Evolutionary conservation across 1,284 basidiomycete species (phyloP).

Genomic region (Melampsora larici-populina): DNA sequence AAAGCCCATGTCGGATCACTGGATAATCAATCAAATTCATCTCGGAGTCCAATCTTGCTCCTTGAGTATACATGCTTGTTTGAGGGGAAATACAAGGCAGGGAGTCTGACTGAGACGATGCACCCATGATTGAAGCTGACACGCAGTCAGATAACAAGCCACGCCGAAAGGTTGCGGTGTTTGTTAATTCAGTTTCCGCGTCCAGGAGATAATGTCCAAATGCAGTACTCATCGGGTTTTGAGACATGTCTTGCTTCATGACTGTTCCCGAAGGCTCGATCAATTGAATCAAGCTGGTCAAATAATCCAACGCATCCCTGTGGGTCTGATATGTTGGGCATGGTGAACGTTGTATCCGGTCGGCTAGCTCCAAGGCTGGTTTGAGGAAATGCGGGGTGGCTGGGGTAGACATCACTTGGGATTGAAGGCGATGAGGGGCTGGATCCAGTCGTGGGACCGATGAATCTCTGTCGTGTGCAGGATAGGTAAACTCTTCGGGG

Average conservation of each 20-base stretch:
- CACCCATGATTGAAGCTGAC: constrained; percentile 22
- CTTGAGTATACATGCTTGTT: no score
- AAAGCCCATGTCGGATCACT: constrained; percentile 45
- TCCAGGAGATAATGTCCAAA: constrained; percentile 39
- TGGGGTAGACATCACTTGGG: not conserved
- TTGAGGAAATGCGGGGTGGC: constrained; percentile 12
- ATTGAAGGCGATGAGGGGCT: constrained; percentile 4
- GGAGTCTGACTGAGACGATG: constrained; percentile 7
- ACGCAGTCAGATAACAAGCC: constrained; percentile 36
- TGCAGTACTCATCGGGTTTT: constrained; percentile 25
- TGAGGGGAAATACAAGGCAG: not conserved
- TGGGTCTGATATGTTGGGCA: constrained; percentile 39
- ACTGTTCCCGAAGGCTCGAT: constrained; percentile 29
- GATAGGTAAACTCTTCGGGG: constrained; percentile 61
- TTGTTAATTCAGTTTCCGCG: constrained; percentile 38
- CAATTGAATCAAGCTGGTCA: constrained; percentile 31
- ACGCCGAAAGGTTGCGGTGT: constrained; percentile 40
- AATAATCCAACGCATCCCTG: constrained; percentile 28
- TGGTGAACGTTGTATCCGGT: constrained; percentile 20
- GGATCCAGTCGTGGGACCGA: constrained; percentile 44
- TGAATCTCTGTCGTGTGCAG: constrained; percentile 57
- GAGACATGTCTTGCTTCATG: constrained; percentile 17
- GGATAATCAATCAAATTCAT: constrained; percentile 39
- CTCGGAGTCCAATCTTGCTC: constrained; percentile 12
- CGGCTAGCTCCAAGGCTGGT: constrained; percentile 27